These are phyloP conservation scores for Alloteropsis angusta DNA, from an alignment of 202 grass and related monocot genomes.

Conservation along the genomic window DNA sequence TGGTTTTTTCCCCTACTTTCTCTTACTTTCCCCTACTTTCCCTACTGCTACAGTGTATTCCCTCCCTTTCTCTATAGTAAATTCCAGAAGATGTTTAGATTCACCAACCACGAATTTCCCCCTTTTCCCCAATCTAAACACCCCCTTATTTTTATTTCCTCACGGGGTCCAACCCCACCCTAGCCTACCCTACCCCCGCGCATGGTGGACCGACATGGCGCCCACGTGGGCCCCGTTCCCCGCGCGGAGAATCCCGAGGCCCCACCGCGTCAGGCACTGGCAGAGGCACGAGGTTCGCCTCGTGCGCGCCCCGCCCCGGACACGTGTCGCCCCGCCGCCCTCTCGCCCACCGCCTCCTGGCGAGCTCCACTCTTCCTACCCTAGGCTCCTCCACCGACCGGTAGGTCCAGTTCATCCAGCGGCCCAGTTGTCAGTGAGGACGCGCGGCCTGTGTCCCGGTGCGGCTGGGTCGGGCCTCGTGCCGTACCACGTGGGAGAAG, in stretches of 20 bases:
- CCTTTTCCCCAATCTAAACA: too few relatives aligned
- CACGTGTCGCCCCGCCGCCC: not conserved
- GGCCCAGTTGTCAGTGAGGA: not conserved
- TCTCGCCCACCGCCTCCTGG: not conserved
- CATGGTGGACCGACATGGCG: not conserved
- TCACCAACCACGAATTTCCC: too few relatives aligned
- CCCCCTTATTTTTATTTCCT: not conserved
- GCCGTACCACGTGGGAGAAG: conserved; percentile 22
- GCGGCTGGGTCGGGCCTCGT: not conserved
- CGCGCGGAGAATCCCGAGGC: conserved; percentile 29
- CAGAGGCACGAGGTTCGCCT: conserved; percentile 6
- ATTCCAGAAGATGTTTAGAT: too few relatives aligned
- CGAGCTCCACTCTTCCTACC: fast-evolving
- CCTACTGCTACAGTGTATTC: too few relatives aligned
- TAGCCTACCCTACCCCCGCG: not conserved
- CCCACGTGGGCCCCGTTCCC: conserved; percentile 1
- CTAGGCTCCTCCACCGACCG: fast-evolving
- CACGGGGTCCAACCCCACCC: not conserved
- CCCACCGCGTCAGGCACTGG: not conserved
- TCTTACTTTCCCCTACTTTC: too few relatives aligned
- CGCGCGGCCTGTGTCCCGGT: fast-evolving
- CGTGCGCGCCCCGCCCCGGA: not conserved
- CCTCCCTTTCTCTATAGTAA: too few relatives aligned
- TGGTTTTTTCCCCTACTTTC: too few relatives aligned
- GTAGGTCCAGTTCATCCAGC: fast-evolving